Percentiles rank a stretch among this genome's conserved stretches.
These are phyloP conservation scores for Phytophthora quininea DNA, from an alignment of 352 stramenopile species.

Conservation along the genomic window DNA sequence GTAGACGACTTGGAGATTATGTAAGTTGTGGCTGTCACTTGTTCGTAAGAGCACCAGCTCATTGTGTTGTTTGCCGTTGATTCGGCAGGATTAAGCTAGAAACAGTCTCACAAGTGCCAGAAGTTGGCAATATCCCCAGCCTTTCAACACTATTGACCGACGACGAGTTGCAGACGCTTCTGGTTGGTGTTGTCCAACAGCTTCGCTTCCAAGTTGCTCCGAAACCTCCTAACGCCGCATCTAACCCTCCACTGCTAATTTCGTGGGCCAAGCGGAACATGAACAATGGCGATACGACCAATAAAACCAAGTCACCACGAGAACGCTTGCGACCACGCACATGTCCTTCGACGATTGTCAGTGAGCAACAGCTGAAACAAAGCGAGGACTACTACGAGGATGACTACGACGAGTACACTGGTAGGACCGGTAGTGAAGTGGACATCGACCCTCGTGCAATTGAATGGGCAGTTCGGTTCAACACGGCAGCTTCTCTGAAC, in stretches of 20 bases:
- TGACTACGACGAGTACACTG: constrained; percentile 10
- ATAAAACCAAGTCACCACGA: constrained; percentile 9
- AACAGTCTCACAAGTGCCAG: constrained; percentile 51
- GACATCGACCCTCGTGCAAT: constrained; percentile 18
- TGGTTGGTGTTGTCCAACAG: constrained; percentile 64
- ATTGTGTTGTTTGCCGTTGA: not conserved
- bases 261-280: constrained; percentile 22
- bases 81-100: constrained; percentile 73
- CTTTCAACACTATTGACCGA: constrained; percentile 66
- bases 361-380: constrained; percentile 19
- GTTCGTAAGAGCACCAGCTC: not conserved
- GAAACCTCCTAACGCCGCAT: constrained; percentile 4
- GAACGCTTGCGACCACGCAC: constrained; percentile 43
- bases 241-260: constrained; percentile 15
- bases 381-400: constrained; percentile 19
- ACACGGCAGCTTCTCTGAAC: constrained; percentile 22
- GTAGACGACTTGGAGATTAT: constrained; percentile 77
- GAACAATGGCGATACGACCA: not conserved
- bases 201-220: constrained; percentile 48
- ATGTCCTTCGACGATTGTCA: constrained; percentile 58
- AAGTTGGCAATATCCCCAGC: constrained; percentile 66
- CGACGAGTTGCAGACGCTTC: constrained; percentile 60
- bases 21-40: constrained; percentile 29
- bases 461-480: constrained; percentile 22
- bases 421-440: constrained; percentile 11